Base-by-base conservation (phyloP, 2,329 filamentous ascomycete genomes). In the Lizonia empirigonia region DNA sequence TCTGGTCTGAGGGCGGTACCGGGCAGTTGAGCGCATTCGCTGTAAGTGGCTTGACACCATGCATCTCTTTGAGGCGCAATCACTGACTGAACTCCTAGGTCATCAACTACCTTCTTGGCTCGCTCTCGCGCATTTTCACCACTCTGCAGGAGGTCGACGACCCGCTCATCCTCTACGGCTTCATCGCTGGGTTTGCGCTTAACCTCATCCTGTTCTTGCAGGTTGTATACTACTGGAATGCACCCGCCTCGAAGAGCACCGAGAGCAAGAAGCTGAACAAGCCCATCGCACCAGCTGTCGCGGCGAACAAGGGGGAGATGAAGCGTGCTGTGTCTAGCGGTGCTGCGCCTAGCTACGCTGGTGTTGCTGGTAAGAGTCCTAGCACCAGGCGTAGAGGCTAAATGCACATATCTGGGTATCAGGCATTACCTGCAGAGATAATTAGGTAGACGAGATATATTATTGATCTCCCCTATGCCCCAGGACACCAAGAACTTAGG, bases 161-260 rank as follows among this genome's bases (percentile, higher is more conserved):
- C 76, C 92, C 92, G 76, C 82, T 97, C 52, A 97, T 99, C 66
- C 83, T 99, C 20, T 97, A 96, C 77, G 89, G 92, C 41, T 97
- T 96, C 80, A 78, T 97, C 47, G 90, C 91, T 7, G 94, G 91
- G 22, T 97, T 97, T 72, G 77, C 80, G n/a, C 84, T 99, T 64
- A 99, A 99, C 75, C 80, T 86, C 50, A 82, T 99, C 49, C 81
- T 99, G 50, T 92, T 92, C 12, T 76, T 82, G 30, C 94, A 99
- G 79, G 94, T 99, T 88, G 71, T 96, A 22, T 96, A 92, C 77
- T 97, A 97, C 80, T 99, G 94, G 94, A 96, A 97, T 68, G 78
- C 62, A 19, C 65, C 70, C 2, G 49, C 69, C 7, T 61, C 60
- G 16, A 68, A 69, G 59, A 59, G 58, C 39, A 67, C 65, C 5